These are phyloP conservation scores for Hypoxylon sp. DNA, from an alignment of 2,329 filamentous ascomycete species.

Conservation along the genomic window DNA sequence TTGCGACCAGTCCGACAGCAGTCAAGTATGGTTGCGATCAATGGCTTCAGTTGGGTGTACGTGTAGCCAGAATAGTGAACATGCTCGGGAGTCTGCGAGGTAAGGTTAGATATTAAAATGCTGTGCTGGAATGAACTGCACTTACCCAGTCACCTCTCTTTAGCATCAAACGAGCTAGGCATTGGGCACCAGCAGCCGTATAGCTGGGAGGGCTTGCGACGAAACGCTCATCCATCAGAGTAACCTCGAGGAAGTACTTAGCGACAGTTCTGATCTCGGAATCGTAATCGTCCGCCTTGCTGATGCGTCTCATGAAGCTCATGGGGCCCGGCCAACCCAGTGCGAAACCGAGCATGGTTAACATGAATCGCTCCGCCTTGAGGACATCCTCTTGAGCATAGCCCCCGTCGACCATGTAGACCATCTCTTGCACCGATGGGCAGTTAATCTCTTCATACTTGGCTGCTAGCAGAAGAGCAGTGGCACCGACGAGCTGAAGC, in stretches of 20 bases:
- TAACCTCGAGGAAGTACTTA: conserved; percentile 98
- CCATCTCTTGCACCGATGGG: conserved; percentile 93
- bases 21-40: conserved; percentile 85
- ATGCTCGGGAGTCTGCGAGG: conserved; percentile 79
- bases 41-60: conserved; percentile 82
- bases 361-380: conserved; percentile 98
- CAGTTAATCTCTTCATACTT: conserved; percentile 99
- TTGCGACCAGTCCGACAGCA: conserved; percentile 86
- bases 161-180: conserved; percentile 88
- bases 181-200: conserved; percentile 91
- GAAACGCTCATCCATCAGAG: conserved; percentile 98
- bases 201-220: conserved; percentile 93
- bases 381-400: conserved; percentile 93
- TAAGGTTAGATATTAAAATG: conserved; percentile 55
- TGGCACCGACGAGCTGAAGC: conserved; percentile 95
- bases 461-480: conserved; percentile 93
- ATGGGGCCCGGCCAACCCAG: conserved; percentile 98
- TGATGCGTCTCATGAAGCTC: conserved; percentile 96
- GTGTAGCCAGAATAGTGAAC: conserved; percentile 96
- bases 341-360: conserved; percentile 95
- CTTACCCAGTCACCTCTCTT: conserved; percentile 95
- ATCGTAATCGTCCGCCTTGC: conserved; percentile 98
- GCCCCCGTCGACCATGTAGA: conserved; percentile 97
- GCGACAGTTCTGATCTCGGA: conserved; percentile 94
- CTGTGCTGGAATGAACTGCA: conserved; percentile 42